A percentile compares a stretch with the other conserved stretches of the same genome.
Conservation (phyloP, 768 basidiomycete genomes). For the Daedaleopsis sinensis region DNA sequence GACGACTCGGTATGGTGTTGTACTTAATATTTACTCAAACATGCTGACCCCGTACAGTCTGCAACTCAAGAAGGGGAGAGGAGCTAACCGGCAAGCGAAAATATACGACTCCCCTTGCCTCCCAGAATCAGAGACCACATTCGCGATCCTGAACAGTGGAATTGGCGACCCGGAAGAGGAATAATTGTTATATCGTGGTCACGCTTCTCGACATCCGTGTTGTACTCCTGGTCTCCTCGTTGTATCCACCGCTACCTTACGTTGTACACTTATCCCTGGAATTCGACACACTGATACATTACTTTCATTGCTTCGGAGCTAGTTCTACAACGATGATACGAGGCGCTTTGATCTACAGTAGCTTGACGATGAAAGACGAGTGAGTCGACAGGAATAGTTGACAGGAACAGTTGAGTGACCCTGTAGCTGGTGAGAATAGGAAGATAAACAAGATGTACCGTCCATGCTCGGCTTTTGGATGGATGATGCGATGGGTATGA, state of each 20-base stretch:
- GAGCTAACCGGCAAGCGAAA: slow-evolving; percentile 90
- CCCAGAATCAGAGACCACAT: slow-evolving; percentile 94
- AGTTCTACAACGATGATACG: slow-evolving; percentile 12
- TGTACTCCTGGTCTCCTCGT: slow-evolving; percentile 4
- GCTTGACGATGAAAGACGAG: slow-evolving; percentile 14
- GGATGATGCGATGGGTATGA: neutral
- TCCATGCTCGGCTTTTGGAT: slow-evolving; percentile 36
- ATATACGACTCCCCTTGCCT: slow-evolving; percentile 98
- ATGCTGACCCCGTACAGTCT: slow-evolving; percentile 47
- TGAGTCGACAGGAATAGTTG: slow-evolving; percentile 26
- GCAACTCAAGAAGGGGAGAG: slow-evolving; percentile 91
- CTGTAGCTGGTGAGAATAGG: slow-evolving; percentile 22
- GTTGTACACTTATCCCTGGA: neutral
- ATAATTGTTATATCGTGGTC: neutral
- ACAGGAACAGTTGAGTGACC: slow-evolving; percentile 57
- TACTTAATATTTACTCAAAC: neutral
- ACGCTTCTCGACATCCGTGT: too few relatives aligned
- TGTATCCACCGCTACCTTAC: neutral
- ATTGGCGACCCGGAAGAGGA: slow-evolving; percentile 96
- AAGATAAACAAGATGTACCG: slow-evolving; percentile 31
- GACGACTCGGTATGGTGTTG: slow-evolving; percentile 75
- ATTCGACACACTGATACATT: slow-evolving; percentile 12
- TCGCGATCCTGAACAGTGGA: slow-evolving; percentile 89
- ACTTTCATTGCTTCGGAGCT: slow-evolving; percentile 7
- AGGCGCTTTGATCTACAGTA: slow-evolving; percentile 17